Conservation (phyloP, 1,284 basidiomycete genomes). For the Kalmanozyma brasiliensis region DNA sequence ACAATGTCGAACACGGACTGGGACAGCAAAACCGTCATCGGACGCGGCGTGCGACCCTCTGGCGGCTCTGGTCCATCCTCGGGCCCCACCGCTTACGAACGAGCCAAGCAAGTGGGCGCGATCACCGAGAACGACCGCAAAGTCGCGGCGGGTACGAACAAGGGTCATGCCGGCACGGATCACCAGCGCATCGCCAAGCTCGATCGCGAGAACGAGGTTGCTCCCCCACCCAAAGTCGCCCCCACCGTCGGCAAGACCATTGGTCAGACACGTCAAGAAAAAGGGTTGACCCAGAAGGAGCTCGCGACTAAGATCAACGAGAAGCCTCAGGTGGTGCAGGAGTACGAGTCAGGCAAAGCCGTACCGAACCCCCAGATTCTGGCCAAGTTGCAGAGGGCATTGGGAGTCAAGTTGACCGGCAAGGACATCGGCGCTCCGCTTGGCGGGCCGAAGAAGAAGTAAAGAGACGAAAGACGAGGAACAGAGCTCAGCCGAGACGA, state of each 20-base stretch:
- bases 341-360: conserved; percentile 85
- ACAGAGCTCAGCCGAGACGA: no score
- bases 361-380: conserved; percentile 90
- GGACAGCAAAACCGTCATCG: conserved; percentile 75
- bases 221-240: conserved; percentile 86
- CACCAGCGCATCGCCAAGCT: conserved; percentile 66
- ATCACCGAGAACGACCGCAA: conserved; percentile 71
- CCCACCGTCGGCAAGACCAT: conserved; percentile 87
- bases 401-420: conserved; percentile 83
- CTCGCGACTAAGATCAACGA: conserved; percentile 92
- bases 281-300: conserved; percentile 88
- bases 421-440: conserved; percentile 63
- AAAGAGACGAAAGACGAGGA: conserved; percentile 1
- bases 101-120: conserved; percentile 69
- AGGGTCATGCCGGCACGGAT: conserved; percentile 61
- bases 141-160: conserved; percentile 62
- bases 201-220: conserved; percentile 81
- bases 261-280: conserved; percentile 80
- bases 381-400: conserved; percentile 86
- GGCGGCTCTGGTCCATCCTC: conserved; percentile 74
- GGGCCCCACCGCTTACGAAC: conserved; percentile 68
- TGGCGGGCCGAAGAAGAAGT: conserved; percentile 57
- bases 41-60: conserved; percentile 74
- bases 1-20: conserved; percentile 53
- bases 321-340: conserved; percentile 85